phyloP scores from a whole-genome alignment of 306 rosid genomes.

The Psophocarpus tetragonolobus region DNA sequence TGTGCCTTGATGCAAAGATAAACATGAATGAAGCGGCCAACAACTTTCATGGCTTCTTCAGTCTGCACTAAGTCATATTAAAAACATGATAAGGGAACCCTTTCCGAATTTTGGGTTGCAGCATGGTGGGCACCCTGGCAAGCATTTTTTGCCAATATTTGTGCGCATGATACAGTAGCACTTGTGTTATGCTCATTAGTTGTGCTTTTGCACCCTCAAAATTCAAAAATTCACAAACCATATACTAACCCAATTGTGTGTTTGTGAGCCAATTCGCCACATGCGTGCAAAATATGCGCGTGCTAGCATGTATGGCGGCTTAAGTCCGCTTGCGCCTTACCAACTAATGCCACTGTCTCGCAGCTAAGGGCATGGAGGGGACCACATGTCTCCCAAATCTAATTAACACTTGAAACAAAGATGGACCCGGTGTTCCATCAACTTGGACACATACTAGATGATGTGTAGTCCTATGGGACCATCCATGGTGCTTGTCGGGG shows the following conservation, averaged over 20 bases:
- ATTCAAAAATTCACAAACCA: background rate
- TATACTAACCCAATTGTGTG: slow-evolving; percentile 36
- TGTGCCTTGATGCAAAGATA: slow-evolving; percentile 34
- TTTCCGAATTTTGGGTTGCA: slow-evolving; percentile 20
- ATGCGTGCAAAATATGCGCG: slow-evolving; percentile 60
- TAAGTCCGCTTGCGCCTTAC: slow-evolving; percentile 41
- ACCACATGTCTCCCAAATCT: slow-evolving; percentile 53
- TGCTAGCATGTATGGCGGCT: slow-evolving; percentile 80
- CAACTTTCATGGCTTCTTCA: slow-evolving; percentile 33
- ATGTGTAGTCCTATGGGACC: slow-evolving; percentile 61
- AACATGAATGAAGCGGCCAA: slow-evolving; percentile 22
- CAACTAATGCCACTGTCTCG: slow-evolving; percentile 56
- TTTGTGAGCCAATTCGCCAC: slow-evolving; percentile 33
- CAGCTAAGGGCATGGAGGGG: slow-evolving; percentile 60
- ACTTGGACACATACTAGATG: slow-evolving; percentile 84
- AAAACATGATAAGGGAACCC: slow-evolving; percentile 31
- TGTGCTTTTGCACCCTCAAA: slow-evolving; percentile 31
- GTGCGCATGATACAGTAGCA: slow-evolving; percentile 89
- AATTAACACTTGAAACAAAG: slow-evolving; percentile 36
- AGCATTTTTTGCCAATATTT: slow-evolving; percentile 39
- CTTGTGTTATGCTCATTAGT: slow-evolving; percentile 44
- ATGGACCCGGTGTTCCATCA: slow-evolving; percentile 62
- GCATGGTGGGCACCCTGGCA: slow-evolving; percentile 59
- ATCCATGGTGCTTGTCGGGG: slow-evolving; percentile 77
- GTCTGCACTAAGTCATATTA: slow-evolving; percentile 32